These are phyloP conservation scores for Fistulifera solaris DNA, from an alignment of 108 stramenopile species.

Conservation along the genomic window DNA sequence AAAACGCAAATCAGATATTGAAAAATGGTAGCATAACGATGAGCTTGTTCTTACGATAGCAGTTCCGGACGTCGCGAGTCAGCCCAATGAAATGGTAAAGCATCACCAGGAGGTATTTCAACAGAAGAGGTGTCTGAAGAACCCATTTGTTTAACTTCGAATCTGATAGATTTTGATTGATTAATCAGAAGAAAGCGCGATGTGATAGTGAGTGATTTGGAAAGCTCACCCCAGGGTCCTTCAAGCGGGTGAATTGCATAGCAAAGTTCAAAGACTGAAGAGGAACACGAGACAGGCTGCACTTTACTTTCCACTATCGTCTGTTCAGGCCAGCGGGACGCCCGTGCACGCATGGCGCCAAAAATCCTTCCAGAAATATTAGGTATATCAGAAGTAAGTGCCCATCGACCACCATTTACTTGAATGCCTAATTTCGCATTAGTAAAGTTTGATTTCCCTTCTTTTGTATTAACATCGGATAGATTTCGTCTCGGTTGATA, in stretches of 20 bases:
- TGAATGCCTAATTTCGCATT: background rate
- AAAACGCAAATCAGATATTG: no score
- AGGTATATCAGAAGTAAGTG: slow-evolving; percentile 2
- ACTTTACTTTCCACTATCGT: no score
- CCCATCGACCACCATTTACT: slow-evolving; percentile 9
- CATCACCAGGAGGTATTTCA: slow-evolving; percentile 23
- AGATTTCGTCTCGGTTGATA: no score
- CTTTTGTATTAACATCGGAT: no score
- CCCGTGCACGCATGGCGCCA: slow-evolving; percentile 37
- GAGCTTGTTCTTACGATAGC: background rate
- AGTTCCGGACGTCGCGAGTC: slow-evolving; percentile 49
- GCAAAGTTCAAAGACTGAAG: slow-evolving; percentile 37
- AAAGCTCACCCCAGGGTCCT: slow-evolving; percentile 67
- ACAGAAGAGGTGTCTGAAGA: slow-evolving; percentile 28
- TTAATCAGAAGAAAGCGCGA: slow-evolving; percentile 57
- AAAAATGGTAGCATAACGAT: no score
- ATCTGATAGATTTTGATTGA: slow-evolving; percentile 28
- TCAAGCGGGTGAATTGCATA: slow-evolving; percentile 44
- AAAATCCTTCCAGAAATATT: slow-evolving; percentile 7
- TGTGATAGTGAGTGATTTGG: slow-evolving; percentile 35
- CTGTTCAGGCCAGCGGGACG: slow-evolving; percentile 46
- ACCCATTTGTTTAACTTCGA: slow-evolving; percentile 61
- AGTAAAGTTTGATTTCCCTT: no score
- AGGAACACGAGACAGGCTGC: background rate
- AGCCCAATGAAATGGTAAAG: slow-evolving; percentile 55